Evolutionary conservation across 73 alveolate genomes (phyloP).

Genomic region (Paramecium sonneborni): DNA sequence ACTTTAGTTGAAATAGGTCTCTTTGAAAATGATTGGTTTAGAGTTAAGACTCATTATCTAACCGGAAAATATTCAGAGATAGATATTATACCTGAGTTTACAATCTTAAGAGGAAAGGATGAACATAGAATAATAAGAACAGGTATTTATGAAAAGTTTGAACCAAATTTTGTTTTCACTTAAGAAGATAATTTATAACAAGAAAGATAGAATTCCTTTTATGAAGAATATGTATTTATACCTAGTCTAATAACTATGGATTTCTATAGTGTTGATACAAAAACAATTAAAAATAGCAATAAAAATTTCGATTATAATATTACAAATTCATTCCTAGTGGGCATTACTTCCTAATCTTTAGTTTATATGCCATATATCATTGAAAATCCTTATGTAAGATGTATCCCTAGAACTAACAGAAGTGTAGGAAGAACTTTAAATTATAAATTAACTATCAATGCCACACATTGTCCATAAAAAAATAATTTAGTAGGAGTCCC

Average conservation of each 20-base stretch:
- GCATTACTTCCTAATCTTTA: background rate
- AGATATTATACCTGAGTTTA: background rate
- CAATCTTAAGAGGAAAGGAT: slow-evolving; percentile 33
- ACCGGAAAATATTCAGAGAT: slow-evolving; percentile 32
- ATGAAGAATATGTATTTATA: slow-evolving; percentile 8
- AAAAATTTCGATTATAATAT: background rate
- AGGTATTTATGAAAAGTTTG: slow-evolving; percentile 45
- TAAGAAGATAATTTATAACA: background rate
- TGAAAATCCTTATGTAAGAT: background rate
- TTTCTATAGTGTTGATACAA: background rate
- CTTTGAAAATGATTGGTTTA: background rate
- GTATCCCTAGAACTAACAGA: background rate
- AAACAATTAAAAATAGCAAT: background rate
- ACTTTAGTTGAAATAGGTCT: background rate
- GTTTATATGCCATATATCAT: background rate
- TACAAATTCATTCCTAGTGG: background rate
- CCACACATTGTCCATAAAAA: slow-evolving; percentile 13
- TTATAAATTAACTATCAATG: background rate
- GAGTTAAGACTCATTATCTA: slow-evolving; percentile 1
- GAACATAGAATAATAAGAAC: slow-evolving; percentile 53
- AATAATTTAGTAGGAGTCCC: background rate
- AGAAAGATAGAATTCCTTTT: background rate
- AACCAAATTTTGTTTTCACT: background rate
- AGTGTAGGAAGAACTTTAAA: background rate
- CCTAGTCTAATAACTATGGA: background rate